phyloP scores from a whole-genome alignment of 2,329 filamentous ascomycete species.

The Lachnellula arida region DNA sequence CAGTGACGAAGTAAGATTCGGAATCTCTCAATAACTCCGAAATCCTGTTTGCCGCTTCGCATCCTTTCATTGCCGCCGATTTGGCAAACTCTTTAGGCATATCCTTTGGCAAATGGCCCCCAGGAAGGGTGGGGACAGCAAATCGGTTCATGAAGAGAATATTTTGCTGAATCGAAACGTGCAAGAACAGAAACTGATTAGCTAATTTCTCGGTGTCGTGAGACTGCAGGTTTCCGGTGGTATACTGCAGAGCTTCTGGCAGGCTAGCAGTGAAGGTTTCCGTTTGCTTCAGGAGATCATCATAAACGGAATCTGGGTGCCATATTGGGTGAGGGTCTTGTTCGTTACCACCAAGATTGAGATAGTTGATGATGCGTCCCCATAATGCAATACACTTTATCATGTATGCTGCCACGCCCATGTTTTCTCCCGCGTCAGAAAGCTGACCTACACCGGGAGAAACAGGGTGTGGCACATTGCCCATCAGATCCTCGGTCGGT shows the following conservation, averaged over 20 bases:
- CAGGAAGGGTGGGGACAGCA: constrained; percentile 60
- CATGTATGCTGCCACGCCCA: constrained; percentile 91
- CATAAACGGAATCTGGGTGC: constrained; percentile 74
- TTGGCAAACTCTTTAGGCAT: constrained; percentile 69
- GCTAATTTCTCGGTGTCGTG: constrained; percentile 81
- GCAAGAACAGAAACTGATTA: constrained; percentile 89
- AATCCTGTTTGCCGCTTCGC: constrained; percentile 81
- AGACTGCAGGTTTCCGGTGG: constrained; percentile 72
- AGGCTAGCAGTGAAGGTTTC: constrained; percentile 66
- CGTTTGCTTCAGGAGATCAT: constrained; percentile 63
- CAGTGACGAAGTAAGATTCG: constrained; percentile 74
- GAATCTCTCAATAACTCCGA: constrained; percentile 78
- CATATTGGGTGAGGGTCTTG: constrained; percentile 74
- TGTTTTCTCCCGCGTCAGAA: constrained; percentile 69
- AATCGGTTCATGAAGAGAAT: constrained; percentile 87
- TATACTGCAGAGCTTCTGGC: constrained; percentile 70
- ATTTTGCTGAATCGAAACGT: constrained; percentile 86
- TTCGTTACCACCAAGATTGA: constrained; percentile 85
- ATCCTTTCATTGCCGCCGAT: constrained; percentile 68
- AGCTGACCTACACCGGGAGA: constrained; percentile 59
- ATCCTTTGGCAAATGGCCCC: constrained; percentile 59
- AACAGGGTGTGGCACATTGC: constrained; percentile 59
- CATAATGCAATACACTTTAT: constrained; percentile 81
- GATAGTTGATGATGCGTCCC: constrained; percentile 83
- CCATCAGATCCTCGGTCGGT: constrained; percentile 76